Evolutionary conservation across 2,329 filamentous ascomycete species (phyloP).

Genomic region (Aspergillus niger): DNA sequence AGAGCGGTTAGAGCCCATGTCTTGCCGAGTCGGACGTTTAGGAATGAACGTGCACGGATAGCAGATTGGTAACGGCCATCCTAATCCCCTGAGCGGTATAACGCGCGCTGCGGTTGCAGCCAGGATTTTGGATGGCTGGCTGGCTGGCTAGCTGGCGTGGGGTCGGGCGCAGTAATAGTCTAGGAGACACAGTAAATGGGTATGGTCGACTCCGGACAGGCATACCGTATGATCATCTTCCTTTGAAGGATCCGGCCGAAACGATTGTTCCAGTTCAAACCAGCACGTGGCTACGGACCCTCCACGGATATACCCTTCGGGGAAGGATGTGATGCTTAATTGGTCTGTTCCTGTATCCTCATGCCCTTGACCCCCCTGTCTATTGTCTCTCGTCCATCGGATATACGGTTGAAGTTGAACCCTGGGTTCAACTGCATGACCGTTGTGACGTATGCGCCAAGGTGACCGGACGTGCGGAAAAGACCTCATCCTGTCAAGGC

Average conservation of each 20-base stretch:
- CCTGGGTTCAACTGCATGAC: neutral
- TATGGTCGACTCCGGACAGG: neutral
- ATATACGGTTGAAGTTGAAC: neutral
- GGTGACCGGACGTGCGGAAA: neutral
- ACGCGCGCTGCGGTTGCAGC: neutral
- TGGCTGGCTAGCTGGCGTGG: neutral
- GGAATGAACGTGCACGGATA: neutral
- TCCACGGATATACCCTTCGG: neutral
- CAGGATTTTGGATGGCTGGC: neutral
- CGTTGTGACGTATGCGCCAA: neutral
- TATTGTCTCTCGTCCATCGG: neutral
- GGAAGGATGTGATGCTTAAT: neutral
- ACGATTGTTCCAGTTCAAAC: neutral
- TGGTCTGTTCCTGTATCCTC: neutral
- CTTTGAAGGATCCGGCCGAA: neutral
- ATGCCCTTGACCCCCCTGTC: neutral
- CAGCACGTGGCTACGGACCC: neutral
- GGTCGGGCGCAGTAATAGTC: neutral
- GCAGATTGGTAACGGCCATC: neutral
- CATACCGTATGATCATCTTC: neutral
- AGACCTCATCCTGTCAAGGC: constrained; percentile 3
- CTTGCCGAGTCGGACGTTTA: neutral
- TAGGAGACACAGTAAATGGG: neutral
- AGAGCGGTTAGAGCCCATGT: neutral
- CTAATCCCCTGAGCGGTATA: neutral